These are phyloP conservation scores for Ocimum tenuiflorum DNA, from an alignment of 257 asterid species.

Conservation along the genomic window DNA sequence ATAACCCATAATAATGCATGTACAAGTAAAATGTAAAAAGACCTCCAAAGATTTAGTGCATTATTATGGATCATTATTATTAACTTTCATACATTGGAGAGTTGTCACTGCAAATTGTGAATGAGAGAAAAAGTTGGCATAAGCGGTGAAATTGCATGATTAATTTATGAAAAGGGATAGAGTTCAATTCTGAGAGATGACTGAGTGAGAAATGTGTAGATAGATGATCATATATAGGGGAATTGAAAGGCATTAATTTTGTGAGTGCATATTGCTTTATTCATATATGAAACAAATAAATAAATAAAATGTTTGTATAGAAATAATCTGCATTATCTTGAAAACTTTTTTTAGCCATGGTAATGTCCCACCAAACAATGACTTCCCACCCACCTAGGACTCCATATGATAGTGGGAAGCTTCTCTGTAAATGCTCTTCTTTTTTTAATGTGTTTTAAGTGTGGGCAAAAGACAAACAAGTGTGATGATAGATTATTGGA, in stretches of 20 bases:
- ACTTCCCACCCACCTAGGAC: constrained; percentile 31
- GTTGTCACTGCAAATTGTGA: no score
- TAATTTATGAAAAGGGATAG: not conserved
- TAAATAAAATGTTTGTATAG: not conserved
- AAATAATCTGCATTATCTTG: constrained; percentile 11
- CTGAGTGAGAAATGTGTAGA: not conserved
- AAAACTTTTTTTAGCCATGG: constrained; percentile 10
- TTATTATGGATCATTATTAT: no score
- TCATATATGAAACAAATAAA: no score
- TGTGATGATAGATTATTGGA: constrained; percentile 15
- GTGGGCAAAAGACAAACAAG: constrained; percentile 30
- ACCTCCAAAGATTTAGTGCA: no score
- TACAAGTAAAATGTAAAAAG: no score
- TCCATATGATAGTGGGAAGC: constrained; percentile 34
- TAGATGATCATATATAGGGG: not conserved
- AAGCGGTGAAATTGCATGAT: not conserved
- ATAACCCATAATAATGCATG: no score
- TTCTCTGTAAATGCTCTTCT: constrained; percentile 26
- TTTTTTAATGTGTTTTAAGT: constrained; percentile 22
- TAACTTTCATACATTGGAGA: no score
- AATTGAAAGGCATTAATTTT: not conserved
- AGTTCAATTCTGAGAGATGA: not conserved
- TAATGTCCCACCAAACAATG: constrained; percentile 32
- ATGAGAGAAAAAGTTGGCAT: not conserved
- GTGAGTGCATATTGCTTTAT: not conserved